Percentiles rank a stretch among this genome's conserved stretches.
These are phyloP conservation scores for Solanum appendiculatum DNA, from an alignment of 257 asterid genomes.

Conservation along the genomic window DNA sequence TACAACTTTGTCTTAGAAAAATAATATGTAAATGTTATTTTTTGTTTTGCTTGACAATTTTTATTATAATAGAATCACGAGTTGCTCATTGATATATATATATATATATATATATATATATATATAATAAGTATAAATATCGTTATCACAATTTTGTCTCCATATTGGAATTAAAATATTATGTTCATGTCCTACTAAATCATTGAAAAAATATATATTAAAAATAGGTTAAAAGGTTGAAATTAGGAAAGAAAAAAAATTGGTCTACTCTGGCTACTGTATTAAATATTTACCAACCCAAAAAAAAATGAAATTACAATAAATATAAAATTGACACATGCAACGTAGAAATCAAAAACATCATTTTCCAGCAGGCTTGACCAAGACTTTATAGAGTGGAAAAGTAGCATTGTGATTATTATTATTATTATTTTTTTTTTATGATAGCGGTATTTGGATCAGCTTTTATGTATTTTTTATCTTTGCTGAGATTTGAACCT, in stretches of 20 bases:
- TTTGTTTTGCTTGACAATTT: not conserved
- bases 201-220: not conserved
- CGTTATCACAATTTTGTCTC: not conserved
- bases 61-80: not conserved
- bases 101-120: too few species aligned
- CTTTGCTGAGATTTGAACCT: too few species aligned
- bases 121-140: too few species aligned
- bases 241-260: not conserved
- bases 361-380: not conserved
- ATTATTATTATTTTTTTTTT: too few species aligned
- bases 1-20: not conserved
- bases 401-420: not conserved
- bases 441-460: too few species aligned
- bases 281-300: not conserved
- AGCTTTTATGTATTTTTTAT: too few species aligned
- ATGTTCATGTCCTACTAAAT: not conserved
- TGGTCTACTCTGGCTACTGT: not conserved
- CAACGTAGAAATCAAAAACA: not conserved
- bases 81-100: too few species aligned
- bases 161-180: not conserved
- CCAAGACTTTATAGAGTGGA: not conserved
- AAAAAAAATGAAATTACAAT: not conserved
- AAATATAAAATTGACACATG: not conserved
- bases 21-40: not conserved
- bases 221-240: not conserved